Evolutionary conservation across 352 stramenopile genomes (phyloP).

Genomic region (Blastocystis sp.): DNA sequence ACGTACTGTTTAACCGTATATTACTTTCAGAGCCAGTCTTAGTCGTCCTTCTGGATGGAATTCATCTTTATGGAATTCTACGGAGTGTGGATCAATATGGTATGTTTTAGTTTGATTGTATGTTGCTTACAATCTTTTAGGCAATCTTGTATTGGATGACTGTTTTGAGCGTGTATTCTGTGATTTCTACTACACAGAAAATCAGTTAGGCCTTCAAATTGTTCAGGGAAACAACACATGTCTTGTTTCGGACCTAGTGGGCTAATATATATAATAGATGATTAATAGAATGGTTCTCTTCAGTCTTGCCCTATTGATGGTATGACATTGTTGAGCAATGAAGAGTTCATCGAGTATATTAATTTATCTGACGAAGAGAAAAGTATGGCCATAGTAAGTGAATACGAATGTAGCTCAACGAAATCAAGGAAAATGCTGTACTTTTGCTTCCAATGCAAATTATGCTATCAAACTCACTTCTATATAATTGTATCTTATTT

Average conservation of each 20-base stretch:
- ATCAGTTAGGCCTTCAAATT: not conserved
- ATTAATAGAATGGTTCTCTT: not conserved
- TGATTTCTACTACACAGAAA: slow-evolving; percentile 39
- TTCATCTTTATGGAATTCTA: slow-evolving; percentile 42
- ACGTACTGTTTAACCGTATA: not conserved
- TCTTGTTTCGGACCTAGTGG: not conserved
- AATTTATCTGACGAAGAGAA: slow-evolving; percentile 46
- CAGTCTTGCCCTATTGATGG: slow-evolving; percentile 34
- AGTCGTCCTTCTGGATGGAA: slow-evolving; percentile 8
- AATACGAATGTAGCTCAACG: not conserved
- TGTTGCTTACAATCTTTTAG: slow-evolving; percentile 7
- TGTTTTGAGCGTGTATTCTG: slow-evolving; percentile 47
- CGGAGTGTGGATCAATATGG: slow-evolving; percentile 26
- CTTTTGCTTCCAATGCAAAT: not conserved
- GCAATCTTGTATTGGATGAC: slow-evolving; percentile 30
- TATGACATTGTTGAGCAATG: not conserved
- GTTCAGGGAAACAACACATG: slow-evolving; percentile 11
- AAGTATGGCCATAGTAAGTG: not conserved
- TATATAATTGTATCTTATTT: not conserved
- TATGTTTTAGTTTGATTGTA: not conserved
- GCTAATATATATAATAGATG: not conserved
- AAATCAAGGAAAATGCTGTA: not conserved
- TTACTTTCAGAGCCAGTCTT: slow-evolving; percentile 12
- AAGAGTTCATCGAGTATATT: slow-evolving; percentile 41
- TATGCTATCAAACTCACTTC: not conserved